Evolutionary conservation across 176 grass and related monocot genomes (phyloP).

Genomic region (Triticum timopheevii): DNA sequence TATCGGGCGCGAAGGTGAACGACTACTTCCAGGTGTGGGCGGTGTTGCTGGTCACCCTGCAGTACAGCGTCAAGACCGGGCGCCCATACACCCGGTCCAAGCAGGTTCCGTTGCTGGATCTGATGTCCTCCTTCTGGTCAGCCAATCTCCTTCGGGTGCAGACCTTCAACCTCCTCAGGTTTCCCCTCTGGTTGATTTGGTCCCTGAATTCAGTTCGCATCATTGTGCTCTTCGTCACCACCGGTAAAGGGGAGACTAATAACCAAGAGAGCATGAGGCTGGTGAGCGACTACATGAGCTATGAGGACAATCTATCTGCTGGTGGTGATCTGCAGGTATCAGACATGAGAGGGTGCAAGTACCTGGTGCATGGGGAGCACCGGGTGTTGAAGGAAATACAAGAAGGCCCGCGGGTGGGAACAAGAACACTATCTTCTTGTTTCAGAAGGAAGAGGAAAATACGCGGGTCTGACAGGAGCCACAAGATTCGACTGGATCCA

Average conservation of each 20-base stretch:
- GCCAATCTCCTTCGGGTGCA: constrained; percentile 11
- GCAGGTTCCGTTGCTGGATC: constrained; percentile 11
- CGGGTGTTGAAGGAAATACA: not conserved
- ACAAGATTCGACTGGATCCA: not conserved
- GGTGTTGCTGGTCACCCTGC: constrained; percentile 33
- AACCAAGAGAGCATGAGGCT: not conserved
- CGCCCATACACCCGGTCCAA: not conserved
- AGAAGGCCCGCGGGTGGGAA: not conserved
- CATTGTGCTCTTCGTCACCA: not conserved
- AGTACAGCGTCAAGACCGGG: constrained; percentile 22
- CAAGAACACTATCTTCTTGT: not conserved
- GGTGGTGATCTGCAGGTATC: not conserved
- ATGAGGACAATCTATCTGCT: not conserved
- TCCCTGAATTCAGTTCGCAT: not conserved
- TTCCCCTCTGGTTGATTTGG: constrained; percentile 27
- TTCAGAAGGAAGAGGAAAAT: not conserved
- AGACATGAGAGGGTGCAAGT: constrained; percentile 21
- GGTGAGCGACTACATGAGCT: constrained; percentile 32
- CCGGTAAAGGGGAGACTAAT: too few relatives aligned
- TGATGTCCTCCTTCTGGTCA: constrained; percentile 27
- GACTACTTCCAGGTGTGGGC: constrained; percentile 37
- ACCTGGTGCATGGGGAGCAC: constrained; percentile 37
- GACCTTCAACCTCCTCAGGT: not conserved
- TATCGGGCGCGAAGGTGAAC: not conserved
- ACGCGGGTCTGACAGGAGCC: not conserved